These are phyloP conservation scores for Suillus luteus DNA, from an alignment of 768 basidiomycete genomes.

Conservation along the genomic window DNA sequence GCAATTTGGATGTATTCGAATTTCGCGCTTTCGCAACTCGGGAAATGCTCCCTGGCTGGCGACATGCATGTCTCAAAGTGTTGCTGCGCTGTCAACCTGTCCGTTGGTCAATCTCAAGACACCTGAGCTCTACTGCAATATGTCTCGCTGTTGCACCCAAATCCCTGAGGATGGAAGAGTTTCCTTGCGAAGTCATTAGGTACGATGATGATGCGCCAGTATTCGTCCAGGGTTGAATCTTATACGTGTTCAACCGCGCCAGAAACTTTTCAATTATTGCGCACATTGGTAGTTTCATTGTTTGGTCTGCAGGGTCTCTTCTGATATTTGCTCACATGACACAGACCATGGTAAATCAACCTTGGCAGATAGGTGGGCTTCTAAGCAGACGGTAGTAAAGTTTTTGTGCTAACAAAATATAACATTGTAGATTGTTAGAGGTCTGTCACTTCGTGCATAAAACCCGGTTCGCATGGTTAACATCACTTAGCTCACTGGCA, in stretches of 20 bases:
- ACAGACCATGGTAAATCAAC: slow-evolving; percentile 97
- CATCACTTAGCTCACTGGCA: slow-evolving; percentile 73
- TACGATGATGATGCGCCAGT: slow-evolving; percentile 28
- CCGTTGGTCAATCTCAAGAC: slow-evolving; percentile 15
- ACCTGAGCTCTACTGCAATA: slow-evolving; percentile 35
- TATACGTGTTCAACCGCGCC: not conserved
- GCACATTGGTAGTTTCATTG: slow-evolving; percentile 69
- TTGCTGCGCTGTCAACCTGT: slow-evolving; percentile 19
- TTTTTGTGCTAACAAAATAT: slow-evolving; percentile 8
- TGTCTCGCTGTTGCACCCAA: slow-evolving; percentile 32
- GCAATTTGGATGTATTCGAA: not conserved
- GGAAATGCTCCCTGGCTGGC: slow-evolving; percentile 36
- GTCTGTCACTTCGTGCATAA: slow-evolving; percentile 35
- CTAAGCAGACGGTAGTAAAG: not conserved
- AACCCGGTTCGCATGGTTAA: not conserved
- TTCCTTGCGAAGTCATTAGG: slow-evolving; percentile 70
- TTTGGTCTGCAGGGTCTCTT: not conserved
- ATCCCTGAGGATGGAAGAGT: slow-evolving; percentile 58
- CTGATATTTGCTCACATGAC: slow-evolving; percentile 16
- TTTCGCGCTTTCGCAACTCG: slow-evolving; percentile 3
- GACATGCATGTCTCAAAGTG: slow-evolving; percentile 29
- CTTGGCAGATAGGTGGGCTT: slow-evolving; percentile 75
- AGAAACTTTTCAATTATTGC: slow-evolving; percentile 97
- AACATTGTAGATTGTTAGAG: slow-evolving; percentile 66
- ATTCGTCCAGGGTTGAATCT: not conserved